phyloP scores from a whole-genome alignment of 2,329 filamentous ascomycete species.

The Fusarium newnesense region DNA sequence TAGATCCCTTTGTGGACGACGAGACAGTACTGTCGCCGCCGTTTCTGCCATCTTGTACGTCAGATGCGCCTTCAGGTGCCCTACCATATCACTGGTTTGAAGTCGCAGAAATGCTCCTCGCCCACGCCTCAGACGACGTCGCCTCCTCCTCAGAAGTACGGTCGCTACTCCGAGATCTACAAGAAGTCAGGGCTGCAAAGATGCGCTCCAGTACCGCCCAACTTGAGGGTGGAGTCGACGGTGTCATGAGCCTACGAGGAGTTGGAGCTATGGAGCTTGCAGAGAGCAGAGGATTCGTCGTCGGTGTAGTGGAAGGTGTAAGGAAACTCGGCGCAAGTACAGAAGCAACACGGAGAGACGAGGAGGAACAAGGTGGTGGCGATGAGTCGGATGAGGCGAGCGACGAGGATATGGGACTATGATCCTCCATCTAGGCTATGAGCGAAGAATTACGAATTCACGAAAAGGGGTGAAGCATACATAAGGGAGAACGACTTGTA shows the following conservation, averaged over 20 bases:
- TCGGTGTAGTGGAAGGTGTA: constrained; percentile 87
- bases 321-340: constrained; percentile 83
- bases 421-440: constrained; percentile 17
- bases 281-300: constrained; percentile 85
- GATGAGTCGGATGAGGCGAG: constrained; percentile 70
- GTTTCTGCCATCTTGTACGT: constrained; percentile 80
- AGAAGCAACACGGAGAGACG: constrained; percentile 80
- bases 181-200: constrained; percentile 91
- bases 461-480: not conserved
- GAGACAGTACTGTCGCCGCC: constrained; percentile 70
- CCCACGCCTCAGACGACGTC: constrained; percentile 86
- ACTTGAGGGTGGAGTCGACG: constrained; percentile 75
- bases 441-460: not conserved
- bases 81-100: constrained; percentile 98
- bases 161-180: constrained; percentile 79
- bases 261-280: constrained; percentile 94
- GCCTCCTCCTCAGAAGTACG: constrained; percentile 77
- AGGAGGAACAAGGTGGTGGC: constrained; percentile 74
- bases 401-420: constrained; percentile 64
- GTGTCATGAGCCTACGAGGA: constrained; percentile 75
- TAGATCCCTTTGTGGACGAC: constrained; percentile 41
- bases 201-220: constrained; percentile 79
- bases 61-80: constrained; percentile 72
- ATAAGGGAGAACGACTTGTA: constrained; percentile 19
- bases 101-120: constrained; percentile 85